These are phyloP conservation scores for Cladorrhinum sp. DNA, from an alignment of 2,329 filamentous ascomycete genomes.

Conservation along the genomic window DNA sequence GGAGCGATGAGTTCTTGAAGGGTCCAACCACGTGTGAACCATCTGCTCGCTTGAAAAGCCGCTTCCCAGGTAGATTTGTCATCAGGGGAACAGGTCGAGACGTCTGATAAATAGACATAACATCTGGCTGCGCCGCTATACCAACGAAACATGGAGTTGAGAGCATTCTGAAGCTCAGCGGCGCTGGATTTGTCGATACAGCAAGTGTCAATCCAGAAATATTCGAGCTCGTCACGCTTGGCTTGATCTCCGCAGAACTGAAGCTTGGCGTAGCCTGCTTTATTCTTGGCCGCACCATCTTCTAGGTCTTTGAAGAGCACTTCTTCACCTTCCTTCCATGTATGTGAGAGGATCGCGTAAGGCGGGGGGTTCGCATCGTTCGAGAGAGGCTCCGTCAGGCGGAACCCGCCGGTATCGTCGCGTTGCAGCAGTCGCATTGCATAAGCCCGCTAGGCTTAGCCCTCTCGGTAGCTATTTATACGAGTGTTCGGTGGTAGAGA, in stretches of 20 bases:
- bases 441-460: slow-evolving; percentile 4
- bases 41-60: neutral
- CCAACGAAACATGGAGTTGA: slow-evolving; percentile 20
- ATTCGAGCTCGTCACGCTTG: neutral
- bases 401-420: slow-evolving; percentile 18
- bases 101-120: slow-evolving; percentile 12
- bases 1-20: slow-evolving; percentile 18
- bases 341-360: slow-evolving; percentile 19
- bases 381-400: slow-evolving; percentile 8
- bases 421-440: slow-evolving; percentile 20
- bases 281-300: neutral
- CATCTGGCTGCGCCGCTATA: slow-evolving; percentile 7
- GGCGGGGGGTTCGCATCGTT: slow-evolving; percentile 11
- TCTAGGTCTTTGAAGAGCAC: slow-evolving; percentile 5
- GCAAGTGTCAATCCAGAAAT: slow-evolving; percentile 12
- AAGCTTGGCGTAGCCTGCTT: slow-evolving; percentile 12
- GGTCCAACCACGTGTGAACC: slow-evolving; percentile 16
- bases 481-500: slow-evolving; percentile 3
- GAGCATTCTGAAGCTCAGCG: slow-evolving; percentile 15
- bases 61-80: neutral
- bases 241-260: neutral
- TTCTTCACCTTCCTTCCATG: slow-evolving; percentile 12
- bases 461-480: slow-evolving; percentile 12
- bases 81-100: neutral
- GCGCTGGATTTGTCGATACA: slow-evolving; percentile 20